Conservation (phyloP, 2,329 filamentous ascomycete genomes). For the Colletotrichum sansevieriae region DNA sequence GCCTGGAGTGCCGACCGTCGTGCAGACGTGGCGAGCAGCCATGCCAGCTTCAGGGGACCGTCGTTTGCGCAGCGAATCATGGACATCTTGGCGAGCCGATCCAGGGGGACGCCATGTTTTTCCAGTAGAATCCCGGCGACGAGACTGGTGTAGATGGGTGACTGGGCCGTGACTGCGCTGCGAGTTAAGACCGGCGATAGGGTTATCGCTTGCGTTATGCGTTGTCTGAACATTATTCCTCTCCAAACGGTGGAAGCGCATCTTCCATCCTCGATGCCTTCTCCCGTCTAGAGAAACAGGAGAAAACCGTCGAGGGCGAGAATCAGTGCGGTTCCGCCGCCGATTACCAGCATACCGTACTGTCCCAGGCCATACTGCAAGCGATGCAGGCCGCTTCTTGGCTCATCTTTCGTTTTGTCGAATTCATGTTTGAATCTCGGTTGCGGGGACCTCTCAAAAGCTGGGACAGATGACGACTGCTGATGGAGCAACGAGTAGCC, state of each 20-base stretch:
- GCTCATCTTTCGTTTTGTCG: neutral
- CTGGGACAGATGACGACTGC: neutral
- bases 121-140: conserved; percentile 44
- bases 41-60: conserved; percentile 43
- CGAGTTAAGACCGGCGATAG: conserved; percentile 43
- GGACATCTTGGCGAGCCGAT: conserved; percentile 44
- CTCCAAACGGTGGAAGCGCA: conserved; percentile 41
- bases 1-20: neutral
- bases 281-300: conserved; percentile 42
- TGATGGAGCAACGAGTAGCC: neutral
- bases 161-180: conserved; percentile 41
- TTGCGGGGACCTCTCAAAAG: conserved; percentile 8
- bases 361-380: conserved; percentile 26
- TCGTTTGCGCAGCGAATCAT: conserved; percentile 44
- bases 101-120: conserved; percentile 44
- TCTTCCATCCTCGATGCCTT: conserved; percentile 37
- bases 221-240: conserved; percentile 41
- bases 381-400: neutral
- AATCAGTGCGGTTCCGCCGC: conserved; percentile 39
- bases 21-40: conserved; percentile 38
- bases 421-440: neutral
- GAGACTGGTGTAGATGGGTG: conserved; percentile 44
- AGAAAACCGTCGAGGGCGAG: conserved; percentile 43
- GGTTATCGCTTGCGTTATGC: conserved; percentile 44
- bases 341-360: conserved; percentile 32